A percentile compares a stretch with the other conserved stretches of the same genome.
phyloP scores from a whole-genome alignment of 805 yeast genomes.

The Scheffersomyces amazonensis region DNA sequence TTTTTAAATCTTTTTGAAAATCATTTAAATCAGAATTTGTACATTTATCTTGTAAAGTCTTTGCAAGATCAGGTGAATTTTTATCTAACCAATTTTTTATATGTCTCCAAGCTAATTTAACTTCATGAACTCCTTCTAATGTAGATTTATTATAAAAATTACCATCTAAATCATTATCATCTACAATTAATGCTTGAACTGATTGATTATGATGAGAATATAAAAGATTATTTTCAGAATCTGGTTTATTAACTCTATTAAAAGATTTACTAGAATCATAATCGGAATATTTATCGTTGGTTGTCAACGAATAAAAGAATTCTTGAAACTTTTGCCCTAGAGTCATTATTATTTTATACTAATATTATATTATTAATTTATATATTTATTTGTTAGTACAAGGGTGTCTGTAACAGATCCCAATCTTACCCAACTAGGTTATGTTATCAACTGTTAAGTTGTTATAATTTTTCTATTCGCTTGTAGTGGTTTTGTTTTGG shows the following conservation, averaged over 20 bases:
- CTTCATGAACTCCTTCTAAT: constrained; percentile 70
- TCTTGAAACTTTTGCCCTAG: constrained; percentile 46
- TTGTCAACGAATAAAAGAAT: constrained; percentile 59
- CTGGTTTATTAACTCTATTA: constrained; percentile 42
- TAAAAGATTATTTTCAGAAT: constrained; percentile 27
- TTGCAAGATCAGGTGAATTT: constrained; percentile 77
- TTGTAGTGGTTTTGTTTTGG: too few species aligned
- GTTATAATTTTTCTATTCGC: too few species aligned
- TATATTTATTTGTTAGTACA: too few species aligned
- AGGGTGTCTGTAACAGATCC: too few species aligned
- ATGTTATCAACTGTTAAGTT: too few species aligned
- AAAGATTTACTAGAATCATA: constrained; percentile 50
- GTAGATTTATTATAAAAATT: constrained; percentile 29
- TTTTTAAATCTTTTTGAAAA: constrained; percentile 77
- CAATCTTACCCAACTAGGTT: too few species aligned
- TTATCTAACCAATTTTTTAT: constrained; percentile 79
- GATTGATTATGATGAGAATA: constrained; percentile 25
- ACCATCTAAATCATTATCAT: constrained; percentile 13
- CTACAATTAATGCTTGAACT: constrained; percentile 15
- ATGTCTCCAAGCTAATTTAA: constrained; percentile 82
- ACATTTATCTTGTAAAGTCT: constrained; percentile 74
- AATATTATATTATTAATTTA: too few species aligned
- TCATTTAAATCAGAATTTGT: constrained; percentile 77
- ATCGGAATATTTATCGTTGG: constrained; percentile 70
- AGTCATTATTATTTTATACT: too few species aligned